Percentiles rank a stretch among this genome's conserved stretches.
These are phyloP conservation scores for Arbutus unedo DNA, from an alignment of 148 eudicot genomes.

Conservation along the genomic window DNA sequence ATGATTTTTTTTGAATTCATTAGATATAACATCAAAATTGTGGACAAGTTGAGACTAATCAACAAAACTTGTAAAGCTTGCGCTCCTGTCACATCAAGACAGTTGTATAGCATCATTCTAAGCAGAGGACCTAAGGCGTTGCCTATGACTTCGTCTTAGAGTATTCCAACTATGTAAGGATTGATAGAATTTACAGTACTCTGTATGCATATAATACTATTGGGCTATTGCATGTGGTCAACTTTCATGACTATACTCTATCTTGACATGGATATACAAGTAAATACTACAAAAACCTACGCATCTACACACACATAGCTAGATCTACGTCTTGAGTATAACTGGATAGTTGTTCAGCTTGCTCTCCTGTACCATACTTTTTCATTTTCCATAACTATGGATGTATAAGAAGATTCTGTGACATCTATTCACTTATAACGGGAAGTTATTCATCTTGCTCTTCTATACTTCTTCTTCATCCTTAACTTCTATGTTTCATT, in stretches of 20 bases:
- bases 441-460: not conserved
- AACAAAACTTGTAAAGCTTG: no score
- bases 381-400: not conserved
- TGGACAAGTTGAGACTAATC: not conserved
- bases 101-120: not conserved
- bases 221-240: not conserved
- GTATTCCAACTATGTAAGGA: not conserved
- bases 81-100: not conserved
- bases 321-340: not conserved
- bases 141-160: not conserved
- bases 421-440: not conserved
- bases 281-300: not conserved
- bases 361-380: not conserved
- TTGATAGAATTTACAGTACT: not conserved
- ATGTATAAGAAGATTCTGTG: not conserved
- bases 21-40: not conserved
- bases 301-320: not conserved
- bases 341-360: not conserved
- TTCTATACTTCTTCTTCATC: not conserved
- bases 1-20: not conserved
- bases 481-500: not conserved
- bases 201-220: not conserved
- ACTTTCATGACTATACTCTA: not conserved
- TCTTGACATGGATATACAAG: not conserved
- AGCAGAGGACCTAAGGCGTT: not conserved